Evolutionary conservation across 306 rosid genomes (phyloP).

Genomic region (Mimosa pudica): DNA sequence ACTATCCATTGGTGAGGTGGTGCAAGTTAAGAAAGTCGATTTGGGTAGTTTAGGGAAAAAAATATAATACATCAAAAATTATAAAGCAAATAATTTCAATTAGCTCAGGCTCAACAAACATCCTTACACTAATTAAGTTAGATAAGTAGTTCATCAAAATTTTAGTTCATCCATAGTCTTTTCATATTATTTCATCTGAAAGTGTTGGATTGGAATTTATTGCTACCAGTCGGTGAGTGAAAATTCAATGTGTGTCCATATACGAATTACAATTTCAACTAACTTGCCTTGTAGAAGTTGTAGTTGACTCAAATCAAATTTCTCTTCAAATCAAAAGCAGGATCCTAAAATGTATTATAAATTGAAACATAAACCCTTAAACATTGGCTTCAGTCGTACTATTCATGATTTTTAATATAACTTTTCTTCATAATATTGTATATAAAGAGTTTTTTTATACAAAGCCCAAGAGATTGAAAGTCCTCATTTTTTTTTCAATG

Average conservation of each 20-base stretch:
- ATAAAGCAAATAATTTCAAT: no score
- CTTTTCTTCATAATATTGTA: no score
- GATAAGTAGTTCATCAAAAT: no score
- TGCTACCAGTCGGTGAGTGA: background rate
- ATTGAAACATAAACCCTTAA: background rate
- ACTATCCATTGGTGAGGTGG: no score
- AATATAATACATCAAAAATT: no score
- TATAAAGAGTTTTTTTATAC: background rate
- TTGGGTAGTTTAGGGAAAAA: no score
- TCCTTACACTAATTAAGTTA: no score
- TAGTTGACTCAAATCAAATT: constrained; percentile 7
- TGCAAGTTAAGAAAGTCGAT: no score
- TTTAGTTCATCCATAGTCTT: no score
- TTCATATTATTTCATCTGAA: background rate
- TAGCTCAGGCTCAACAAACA: no score
- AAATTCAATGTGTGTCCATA: background rate
- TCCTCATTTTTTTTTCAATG: constrained; percentile 1
- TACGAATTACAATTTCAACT: background rate
- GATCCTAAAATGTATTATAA: background rate
- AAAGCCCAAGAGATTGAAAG: background rate
- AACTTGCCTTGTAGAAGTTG: constrained; percentile 1
- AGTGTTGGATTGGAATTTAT: background rate
- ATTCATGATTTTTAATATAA: no score
- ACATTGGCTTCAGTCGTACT: no score
- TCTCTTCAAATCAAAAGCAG: background rate